phyloP scores from a whole-genome alignment of 345 rosid genomes.

The Citrus sp. region DNA sequence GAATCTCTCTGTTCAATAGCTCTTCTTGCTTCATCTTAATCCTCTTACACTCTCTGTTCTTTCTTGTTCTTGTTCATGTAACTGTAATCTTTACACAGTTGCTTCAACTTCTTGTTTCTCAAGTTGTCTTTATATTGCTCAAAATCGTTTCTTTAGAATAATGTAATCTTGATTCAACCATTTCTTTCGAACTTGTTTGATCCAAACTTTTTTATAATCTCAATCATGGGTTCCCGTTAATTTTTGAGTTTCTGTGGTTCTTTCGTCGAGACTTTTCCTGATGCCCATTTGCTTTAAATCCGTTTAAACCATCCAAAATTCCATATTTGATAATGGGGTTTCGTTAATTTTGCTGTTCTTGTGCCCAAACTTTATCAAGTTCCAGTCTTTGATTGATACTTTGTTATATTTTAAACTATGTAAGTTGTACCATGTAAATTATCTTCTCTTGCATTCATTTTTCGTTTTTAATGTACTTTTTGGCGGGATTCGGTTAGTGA shows the following conservation, averaged over 20 bases:
- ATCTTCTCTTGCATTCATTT: conserved; percentile 16
- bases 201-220: conserved; percentile 12
- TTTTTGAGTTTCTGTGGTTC: conserved; percentile 8
- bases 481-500: conserved; percentile 32
- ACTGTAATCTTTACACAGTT: background rate
- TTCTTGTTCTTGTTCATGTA: conserved; percentile 17
- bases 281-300: conserved; percentile 36
- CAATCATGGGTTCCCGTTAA: conserved; percentile 41
- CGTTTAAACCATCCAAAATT: conserved; percentile 19
- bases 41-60: background rate
- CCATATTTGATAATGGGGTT: conserved; percentile 30
- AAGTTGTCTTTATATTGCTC: conserved; percentile 5
- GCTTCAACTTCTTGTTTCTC: background rate
- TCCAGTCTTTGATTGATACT: conserved; percentile 11
- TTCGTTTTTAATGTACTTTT: conserved; percentile 10
- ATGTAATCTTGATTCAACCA: conserved; percentile 41
- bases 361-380: conserved; percentile 4
- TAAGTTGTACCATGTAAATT: conserved; percentile 35
- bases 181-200: conserved; percentile 19
- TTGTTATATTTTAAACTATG: conserved; percentile 16
- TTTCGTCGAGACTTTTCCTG: conserved; percentile 2
- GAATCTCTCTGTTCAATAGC: conserved; percentile 7
- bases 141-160: conserved; percentile 13
- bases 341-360: conserved; percentile 36
- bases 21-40: conserved; percentile 5